Conservation (phyloP, 208 protist genomes). For the Crithidia expoeki region DNA sequence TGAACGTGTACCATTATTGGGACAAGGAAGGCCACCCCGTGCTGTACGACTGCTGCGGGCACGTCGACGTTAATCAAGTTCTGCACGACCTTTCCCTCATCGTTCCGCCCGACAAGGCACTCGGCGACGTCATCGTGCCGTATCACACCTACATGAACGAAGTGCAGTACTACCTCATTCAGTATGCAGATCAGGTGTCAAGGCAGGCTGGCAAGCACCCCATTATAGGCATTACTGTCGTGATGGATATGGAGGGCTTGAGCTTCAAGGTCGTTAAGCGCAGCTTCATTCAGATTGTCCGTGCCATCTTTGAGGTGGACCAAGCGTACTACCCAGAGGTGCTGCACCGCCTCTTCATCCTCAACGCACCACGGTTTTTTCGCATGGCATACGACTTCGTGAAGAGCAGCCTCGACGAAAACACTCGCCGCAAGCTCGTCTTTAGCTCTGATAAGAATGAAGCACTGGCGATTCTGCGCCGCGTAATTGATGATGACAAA, state of each 20-base stretch:
- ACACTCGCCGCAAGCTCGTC: constrained; percentile 68
- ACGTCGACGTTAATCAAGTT: constrained; percentile 40
- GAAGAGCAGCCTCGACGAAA: constrained; percentile 64
- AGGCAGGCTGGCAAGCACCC: constrained; percentile 31
- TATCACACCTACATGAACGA: constrained; percentile 85
- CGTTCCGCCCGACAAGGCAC: constrained; percentile 36
- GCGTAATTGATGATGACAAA: constrained; percentile 71
- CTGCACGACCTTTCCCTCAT: constrained; percentile 37
- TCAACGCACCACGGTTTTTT: constrained; percentile 64
- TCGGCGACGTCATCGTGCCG: constrained; percentile 50
- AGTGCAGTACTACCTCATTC: constrained; percentile 67
- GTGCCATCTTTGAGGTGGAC: constrained; percentile 62
- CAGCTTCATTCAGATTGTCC: constrained; percentile 51
- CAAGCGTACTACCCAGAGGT: constrained; percentile 79
- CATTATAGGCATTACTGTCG: constrained; percentile 70
- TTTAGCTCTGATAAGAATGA: constrained; percentile 59
- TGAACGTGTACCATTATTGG: constrained; percentile 71
- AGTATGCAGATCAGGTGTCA: constrained; percentile 44
- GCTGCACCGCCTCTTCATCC: constrained; percentile 75
- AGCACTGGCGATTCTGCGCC: constrained; percentile 40
- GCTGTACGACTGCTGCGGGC: constrained; percentile 66
- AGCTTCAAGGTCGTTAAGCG: constrained; percentile 55
- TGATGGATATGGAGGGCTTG: constrained; percentile 66
- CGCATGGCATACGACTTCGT: constrained; percentile 58
- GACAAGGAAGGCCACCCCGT: constrained; percentile 82